Base-by-base conservation (phyloP, 768 basidiomycete genomes). In the Tricholoma hemisulphureum region DNA sequence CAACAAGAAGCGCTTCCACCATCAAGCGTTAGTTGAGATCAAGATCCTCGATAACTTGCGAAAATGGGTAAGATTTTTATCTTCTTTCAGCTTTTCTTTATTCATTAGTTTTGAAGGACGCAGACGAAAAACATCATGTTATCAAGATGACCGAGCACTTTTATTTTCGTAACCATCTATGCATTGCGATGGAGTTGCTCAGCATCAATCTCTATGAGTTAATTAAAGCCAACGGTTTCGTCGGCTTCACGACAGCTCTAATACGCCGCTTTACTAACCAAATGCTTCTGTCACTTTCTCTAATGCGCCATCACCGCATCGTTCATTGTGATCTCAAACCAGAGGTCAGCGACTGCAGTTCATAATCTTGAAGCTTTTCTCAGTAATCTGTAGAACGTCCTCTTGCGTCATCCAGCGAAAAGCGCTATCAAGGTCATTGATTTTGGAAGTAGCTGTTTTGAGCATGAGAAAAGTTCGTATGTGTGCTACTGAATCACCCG, bases 301-400 rank as follows among this genome's bases (percentile, higher is more conserved):
- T 99, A 49, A 95, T 99, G 91, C 84, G 95, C 11, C 93, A 96
- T 65, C 95, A 99, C 75, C 89, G 93, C 55, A 94, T 99, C 59
- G 96, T 99, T 20, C 97, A 99, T 69, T 99, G 97, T 67, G 97
- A 99, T 76, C 77, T 99, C 62, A 99, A 99, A 73, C 97, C 97
- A 21, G 97, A 99, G 87, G 96, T 90, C 62, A 57, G 83, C 70
- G 14, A 7, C 5, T 14, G 24, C 37, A 34, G 2, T 18, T 28
- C 23, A 13, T 26, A 18, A 18, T 20, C 13, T 48, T 26, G 55
- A 37, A 39, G 20, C 45, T 61, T 31, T 20, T 34, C 34, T 20
- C 43, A 21, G 46, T 53, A 29, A 53, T 52, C 21, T 51, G 13
- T 66, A 98, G 95, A 99, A 99, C 64, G 92, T 99, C 39, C 78